Base-by-base conservation (phyloP, 2,329 filamentous ascomycete genomes). In the Fusarium citri region DNA sequence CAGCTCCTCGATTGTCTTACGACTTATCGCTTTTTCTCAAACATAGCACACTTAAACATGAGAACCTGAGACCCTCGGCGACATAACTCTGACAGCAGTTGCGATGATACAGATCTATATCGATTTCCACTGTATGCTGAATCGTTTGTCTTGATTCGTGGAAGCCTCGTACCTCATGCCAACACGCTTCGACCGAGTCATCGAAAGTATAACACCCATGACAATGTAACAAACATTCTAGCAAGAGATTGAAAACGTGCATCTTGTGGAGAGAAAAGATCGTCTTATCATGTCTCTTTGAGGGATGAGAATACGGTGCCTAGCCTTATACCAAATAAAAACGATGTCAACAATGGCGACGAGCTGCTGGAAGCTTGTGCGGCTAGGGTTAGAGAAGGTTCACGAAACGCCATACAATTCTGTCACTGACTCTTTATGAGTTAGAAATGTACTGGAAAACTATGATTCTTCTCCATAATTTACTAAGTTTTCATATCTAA, bases 1-100 rank as follows among this genome's bases (percentile, higher is more conserved):
- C 16, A 11, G 34, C 18, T 37, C 0, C 34, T n/a, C 10, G 6
- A 37, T 4, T 0, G 9, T 2, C 34, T 37, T n/a, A n/a, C 5
- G 18, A 9, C 18, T 11, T 37, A 37, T n/a, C 18, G 34, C 10
- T 37, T 11, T 37, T 37, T 37, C 34, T n/a, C 9, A n/a, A 37
- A 18, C n/a, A n/a, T n/a, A n/a, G n/a, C n/a, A n/a, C n/a, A n/a
- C n/a, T n/a, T n/a, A n/a, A n/a, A n/a, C n/a, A n/a, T n/a, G n/a
- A n/a, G n/a, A 37, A n/a, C 10, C 2, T 37, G 34, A 37, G 34
- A 37, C 34, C 34, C 18, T n/a, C 3, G n/a, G n/a, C n/a, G n/a
- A n/a, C n/a, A n/a, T n/a, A n/a, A n/a, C n/a, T n/a, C n/a, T n/a
- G n/a, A n/a, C n/a, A n/a, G n/a, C 9, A 37, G 34, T 37, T n/a